Conservation (phyloP, 2,329 filamentous ascomycete species). For the Rutstroemia sp. region DNA sequence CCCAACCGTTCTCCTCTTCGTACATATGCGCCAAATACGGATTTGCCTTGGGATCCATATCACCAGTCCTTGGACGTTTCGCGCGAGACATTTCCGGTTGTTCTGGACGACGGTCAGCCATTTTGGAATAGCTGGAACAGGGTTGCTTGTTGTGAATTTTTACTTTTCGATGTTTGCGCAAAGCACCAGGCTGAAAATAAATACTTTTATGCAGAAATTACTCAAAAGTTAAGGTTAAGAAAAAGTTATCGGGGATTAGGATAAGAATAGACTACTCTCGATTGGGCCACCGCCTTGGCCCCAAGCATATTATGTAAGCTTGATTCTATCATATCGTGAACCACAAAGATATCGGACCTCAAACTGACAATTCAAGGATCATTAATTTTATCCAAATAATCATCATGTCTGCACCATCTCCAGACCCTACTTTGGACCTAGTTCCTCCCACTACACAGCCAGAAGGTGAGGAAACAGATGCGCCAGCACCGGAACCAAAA, state of each 20-base stretch:
- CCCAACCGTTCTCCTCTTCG: conserved; percentile 36
- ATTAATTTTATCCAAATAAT: conserved; percentile 2
- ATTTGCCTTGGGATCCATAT: conserved; percentile 54
- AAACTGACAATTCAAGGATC: not conserved
- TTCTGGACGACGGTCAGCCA: conserved; percentile 51
- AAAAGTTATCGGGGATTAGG: conserved; percentile 8
- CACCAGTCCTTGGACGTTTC: conserved; percentile 36
- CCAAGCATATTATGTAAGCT: not conserved
- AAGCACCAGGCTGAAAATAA: conserved; percentile 17
- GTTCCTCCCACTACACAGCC: conserved; percentile 19
- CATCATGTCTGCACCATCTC: conserved; percentile 28
- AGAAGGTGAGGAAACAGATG: conserved; percentile 35
- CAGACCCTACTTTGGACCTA: conserved; percentile 27
- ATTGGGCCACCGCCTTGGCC: conserved; percentile 10
- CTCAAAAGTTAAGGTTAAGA: not conserved
- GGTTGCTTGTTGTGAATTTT: conserved; percentile 18
- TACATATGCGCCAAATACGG: conserved; percentile 91
- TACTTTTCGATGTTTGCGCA: conserved; percentile 18
- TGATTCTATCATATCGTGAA: not conserved
- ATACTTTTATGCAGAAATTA: not conserved
- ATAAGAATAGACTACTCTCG: not conserved
- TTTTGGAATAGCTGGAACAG: conserved; percentile 26
- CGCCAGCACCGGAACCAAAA: conserved; percentile 48
- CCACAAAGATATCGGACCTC: not conserved
- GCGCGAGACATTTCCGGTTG: conserved; percentile 40